Base-by-base conservation (phyloP, 345 rosid species). In the Citrus sinensis region DNA sequence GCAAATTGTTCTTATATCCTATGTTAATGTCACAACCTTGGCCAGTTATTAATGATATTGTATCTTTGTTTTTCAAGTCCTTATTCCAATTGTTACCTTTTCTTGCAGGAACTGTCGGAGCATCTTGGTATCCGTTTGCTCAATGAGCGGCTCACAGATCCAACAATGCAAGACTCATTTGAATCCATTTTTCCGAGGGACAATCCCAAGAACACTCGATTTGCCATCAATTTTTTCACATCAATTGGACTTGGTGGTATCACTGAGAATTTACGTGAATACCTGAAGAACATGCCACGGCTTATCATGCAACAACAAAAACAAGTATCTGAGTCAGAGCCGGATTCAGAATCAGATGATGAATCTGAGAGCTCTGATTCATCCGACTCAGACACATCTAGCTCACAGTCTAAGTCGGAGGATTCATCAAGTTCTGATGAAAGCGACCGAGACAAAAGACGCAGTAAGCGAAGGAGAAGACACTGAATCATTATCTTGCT, bases 201-300 rank as follows among this genome's bases (percentile, higher is more conserved):
- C 76, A 91, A 96, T 77, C 99, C 97, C 1, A 96, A 93, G 95
- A 96, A 92, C 87, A 92, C 97, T 0, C 76, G 97, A 73, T 92
- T 96, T 82, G 69, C 98, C 67, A 92, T 94, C 67, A 96, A 96
- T 83, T 96, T 94, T 80, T 92, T 96, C 83, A 96, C 97, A 20
- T 92, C 99, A 59, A 92, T 94, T 84, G 99, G 99, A 56, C 95
- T 96, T 29, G 99, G 98, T 84, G 99, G 98, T 55, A 92, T 96
- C 80, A 96, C 98, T 7, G 97, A 96, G 84, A 96, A 86, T 80
- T 86, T 94, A 68, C 92, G 97, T 0, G 98, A 92, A 80, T 94
- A 96, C 81, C 70, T 92, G 80, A 94, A 96, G 94, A 94, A 96
- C 81, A 90, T 96, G 99, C 98, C 98, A 0, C 86, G 94, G 29